Evolutionary conservation across 2,329 filamentous ascomycete species (phyloP).

Genomic region (Neophaeococcomyces mojaviensis): DNA sequence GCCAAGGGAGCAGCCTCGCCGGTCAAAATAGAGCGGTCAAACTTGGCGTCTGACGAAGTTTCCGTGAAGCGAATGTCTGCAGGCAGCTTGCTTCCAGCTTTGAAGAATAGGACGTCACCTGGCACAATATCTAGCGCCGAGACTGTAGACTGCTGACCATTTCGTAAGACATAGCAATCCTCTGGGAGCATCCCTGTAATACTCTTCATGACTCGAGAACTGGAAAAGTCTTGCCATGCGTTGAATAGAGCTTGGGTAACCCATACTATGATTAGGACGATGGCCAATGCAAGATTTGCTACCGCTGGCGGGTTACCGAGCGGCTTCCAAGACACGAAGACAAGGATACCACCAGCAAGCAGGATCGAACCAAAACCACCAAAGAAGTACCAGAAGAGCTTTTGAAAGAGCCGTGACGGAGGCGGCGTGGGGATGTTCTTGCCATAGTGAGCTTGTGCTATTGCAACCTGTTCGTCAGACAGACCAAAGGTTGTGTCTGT

Average conservation of each 20-base stretch:
- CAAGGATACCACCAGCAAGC: slow-evolving; percentile 59
- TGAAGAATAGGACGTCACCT: slow-evolving; percentile 61
- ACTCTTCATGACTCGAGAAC: slow-evolving; percentile 67
- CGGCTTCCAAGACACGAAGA: slow-evolving; percentile 70
- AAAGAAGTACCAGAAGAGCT: slow-evolving; percentile 64
- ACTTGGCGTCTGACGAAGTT: slow-evolving; percentile 60
- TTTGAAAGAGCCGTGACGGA: slow-evolving; percentile 51
- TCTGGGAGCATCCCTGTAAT: slow-evolving; percentile 77
- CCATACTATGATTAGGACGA: slow-evolving; percentile 65
- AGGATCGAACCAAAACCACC: slow-evolving; percentile 69
- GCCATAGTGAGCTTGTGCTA: slow-evolving; percentile 54
- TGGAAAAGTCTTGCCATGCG: slow-evolving; percentile 68
- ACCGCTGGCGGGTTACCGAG: slow-evolving; percentile 63
- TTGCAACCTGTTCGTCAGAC: slow-evolving; percentile 49
- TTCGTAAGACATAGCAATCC: slow-evolving; percentile 57
- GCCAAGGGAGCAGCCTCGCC: slow-evolving; percentile 60
- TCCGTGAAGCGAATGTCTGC: slow-evolving; percentile 66
- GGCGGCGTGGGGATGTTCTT: slow-evolving; percentile 60
- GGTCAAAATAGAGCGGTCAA: slow-evolving; percentile 67
- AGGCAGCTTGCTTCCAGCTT: slow-evolving; percentile 65
- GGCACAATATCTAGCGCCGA: slow-evolving; percentile 58
- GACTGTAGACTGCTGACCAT: slow-evolving; percentile 45
- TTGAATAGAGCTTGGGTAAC: slow-evolving; percentile 63
- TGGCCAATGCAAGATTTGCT: slow-evolving; percentile 65
- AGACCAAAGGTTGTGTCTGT: slow-evolving; percentile 48